Conservation (phyloP, 106 monocot species). For the Dioscorea zingiberensis region DNA sequence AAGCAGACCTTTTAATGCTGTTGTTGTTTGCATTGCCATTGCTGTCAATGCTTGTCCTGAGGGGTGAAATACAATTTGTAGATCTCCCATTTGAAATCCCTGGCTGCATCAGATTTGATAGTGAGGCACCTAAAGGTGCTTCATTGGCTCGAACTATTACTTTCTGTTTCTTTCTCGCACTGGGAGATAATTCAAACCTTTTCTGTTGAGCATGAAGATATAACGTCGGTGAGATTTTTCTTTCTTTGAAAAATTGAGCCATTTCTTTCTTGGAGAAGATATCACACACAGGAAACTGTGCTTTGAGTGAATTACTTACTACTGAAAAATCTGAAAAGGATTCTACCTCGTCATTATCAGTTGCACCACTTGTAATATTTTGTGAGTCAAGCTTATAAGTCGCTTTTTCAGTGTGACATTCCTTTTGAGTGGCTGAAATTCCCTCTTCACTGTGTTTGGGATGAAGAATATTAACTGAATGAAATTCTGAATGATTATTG, state of each 20-base stretch:
- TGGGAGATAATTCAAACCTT: constrained; percentile 19
- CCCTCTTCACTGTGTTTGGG: background rate
- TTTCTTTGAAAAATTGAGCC: constrained; percentile 48
- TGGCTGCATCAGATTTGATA: constrained; percentile 9
- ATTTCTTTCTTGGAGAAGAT: constrained; percentile 82
- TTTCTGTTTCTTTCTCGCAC: constrained; percentile 10
- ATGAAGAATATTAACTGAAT: too few species aligned
- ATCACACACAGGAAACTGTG: constrained; percentile 79
- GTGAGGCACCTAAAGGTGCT: constrained; percentile 13
- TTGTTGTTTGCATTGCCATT: constrained; percentile 19
- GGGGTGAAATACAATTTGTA: constrained; percentile 1
- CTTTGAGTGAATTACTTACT: constrained; percentile 49
- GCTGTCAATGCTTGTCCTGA: background rate
- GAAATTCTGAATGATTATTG: constrained; percentile 2
- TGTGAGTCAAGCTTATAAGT: constrained; percentile 7
- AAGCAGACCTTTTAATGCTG: constrained; percentile 10
- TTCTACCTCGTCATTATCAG: constrained; percentile 17
- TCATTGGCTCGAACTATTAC: constrained; percentile 10
- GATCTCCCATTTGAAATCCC: constrained; percentile 30
- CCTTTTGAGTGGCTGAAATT: constrained; percentile 5
- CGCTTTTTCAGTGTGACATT: constrained; percentile 16
- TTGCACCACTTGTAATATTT: constrained; percentile 6
- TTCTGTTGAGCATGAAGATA: constrained; percentile 24
- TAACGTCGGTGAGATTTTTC: constrained; percentile 47
- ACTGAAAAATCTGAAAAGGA: constrained; percentile 13